Conservation (phyloP, 2,329 filamentous ascomycete genomes). For the Fusarium sp. region DNA sequence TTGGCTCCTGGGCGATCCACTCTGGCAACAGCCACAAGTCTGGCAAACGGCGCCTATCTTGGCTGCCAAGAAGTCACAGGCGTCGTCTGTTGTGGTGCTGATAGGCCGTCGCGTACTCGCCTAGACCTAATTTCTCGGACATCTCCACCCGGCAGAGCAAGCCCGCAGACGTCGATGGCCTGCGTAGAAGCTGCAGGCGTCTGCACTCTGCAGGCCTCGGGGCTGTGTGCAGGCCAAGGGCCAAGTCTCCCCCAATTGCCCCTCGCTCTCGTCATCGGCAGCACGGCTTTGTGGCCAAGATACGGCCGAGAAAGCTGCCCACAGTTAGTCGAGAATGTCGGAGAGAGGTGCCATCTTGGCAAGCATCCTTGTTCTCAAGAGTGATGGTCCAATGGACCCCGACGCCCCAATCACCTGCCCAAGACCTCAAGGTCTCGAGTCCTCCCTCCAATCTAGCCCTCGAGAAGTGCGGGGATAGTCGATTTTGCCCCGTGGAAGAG, state of each 20-base stretch:
- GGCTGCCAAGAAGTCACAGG: conserved; percentile 33
- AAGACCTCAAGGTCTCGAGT: conserved; percentile 1
- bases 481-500: conserved; percentile 16
- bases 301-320: conserved; percentile 25
- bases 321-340: conserved; percentile 24
- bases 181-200: conserved; percentile 22
- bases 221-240: conserved; percentile 37
- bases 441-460: conserved; percentile 26
- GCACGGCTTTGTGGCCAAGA: conserved; percentile 27
- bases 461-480: conserved; percentile 35
- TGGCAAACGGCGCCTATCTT: conserved; percentile 33
- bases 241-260: conserved; percentile 12
- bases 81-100: conserved; percentile 19
- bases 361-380: conserved; percentile 9
- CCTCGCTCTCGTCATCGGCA: conserved; percentile 27
- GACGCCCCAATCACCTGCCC: neutral
- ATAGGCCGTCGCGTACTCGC: conserved; percentile 35
- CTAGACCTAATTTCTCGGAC: conserved; percentile 14
- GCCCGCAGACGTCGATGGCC: conserved; percentile 22
- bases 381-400: conserved; percentile 30
- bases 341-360: conserved; percentile 23
- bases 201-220: conserved; percentile 8
- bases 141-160: conserved; percentile 32
- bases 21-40: conserved; percentile 38
- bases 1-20: conserved; percentile 36